A percentile compares a stretch with the other conserved stretches of the same genome.
phyloP scores from a whole-genome alignment of 129 eudicot species.

The Tagetes patula region DNA sequence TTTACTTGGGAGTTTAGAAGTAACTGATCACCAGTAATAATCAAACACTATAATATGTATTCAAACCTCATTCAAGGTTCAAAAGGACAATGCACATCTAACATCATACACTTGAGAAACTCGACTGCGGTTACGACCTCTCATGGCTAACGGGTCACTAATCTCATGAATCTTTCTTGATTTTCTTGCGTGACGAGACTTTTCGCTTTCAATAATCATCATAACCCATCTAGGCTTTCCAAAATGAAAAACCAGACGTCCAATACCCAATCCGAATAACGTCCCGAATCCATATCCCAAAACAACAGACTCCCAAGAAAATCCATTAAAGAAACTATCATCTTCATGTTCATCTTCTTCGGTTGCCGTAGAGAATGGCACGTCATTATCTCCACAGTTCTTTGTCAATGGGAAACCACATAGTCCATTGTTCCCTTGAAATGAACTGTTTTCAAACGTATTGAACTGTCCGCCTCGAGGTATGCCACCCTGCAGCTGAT shows the following conservation, averaged over 20 bases:
- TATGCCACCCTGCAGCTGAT: slow-evolving; percentile 36
- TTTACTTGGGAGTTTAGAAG: too few relatives aligned
- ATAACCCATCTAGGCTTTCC: slow-evolving; percentile 8
- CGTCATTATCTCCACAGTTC: slow-evolving; percentile 13
- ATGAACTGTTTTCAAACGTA: slow-evolving; percentile 31
- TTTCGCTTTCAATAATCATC: slow-evolving; percentile 4
- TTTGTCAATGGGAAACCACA: slow-evolving; percentile 44
- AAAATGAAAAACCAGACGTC: slow-evolving; percentile 26
- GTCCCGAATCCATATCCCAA: slow-evolving; percentile 43
- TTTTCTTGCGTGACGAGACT: too few relatives aligned
- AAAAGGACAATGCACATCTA: too few relatives aligned
- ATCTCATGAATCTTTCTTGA: too few relatives aligned
- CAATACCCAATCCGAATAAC: slow-evolving; percentile 31
- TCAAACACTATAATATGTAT: too few relatives aligned
- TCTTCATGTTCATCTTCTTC: slow-evolving; percentile 23
- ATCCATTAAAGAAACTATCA: slow-evolving; percentile 25
- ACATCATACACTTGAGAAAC: too few relatives aligned
- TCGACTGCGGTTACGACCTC: too few relatives aligned
- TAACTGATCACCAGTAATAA: too few relatives aligned
- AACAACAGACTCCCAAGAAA: slow-evolving; percentile 39
- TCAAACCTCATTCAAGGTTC: too few relatives aligned
- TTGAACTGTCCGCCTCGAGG: slow-evolving; percentile 40
- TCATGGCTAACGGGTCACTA: too few relatives aligned
- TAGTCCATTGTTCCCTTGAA: slow-evolving; percentile 31
- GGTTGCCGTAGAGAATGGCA: neutral